These are phyloP conservation scores for Orbilia ellipsospora DNA, from an alignment of 2,329 filamentous ascomycete genomes.

Conservation along the genomic window DNA sequence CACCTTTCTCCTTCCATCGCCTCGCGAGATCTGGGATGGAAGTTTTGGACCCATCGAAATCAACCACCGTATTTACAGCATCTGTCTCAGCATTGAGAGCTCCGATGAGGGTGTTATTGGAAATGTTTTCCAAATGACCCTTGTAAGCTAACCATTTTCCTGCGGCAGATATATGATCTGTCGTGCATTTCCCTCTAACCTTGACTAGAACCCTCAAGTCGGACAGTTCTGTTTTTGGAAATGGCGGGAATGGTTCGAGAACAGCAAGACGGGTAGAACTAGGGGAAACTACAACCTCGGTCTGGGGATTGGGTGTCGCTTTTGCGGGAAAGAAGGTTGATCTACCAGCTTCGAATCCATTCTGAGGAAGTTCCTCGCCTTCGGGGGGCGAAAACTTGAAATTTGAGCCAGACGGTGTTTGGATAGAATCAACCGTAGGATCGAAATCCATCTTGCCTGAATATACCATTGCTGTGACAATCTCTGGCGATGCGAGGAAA, in stretches of 20 bases:
- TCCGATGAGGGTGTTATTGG: conserved; percentile 95
- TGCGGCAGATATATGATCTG: conserved; percentile 96
- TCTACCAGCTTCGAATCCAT: conserved; percentile 84
- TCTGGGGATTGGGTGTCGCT: conserved; percentile 75
- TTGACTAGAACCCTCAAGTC: conserved; percentile 91
- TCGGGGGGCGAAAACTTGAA: conserved; percentile 86
- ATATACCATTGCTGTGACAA: conserved; percentile 96
- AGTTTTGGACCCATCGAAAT: conserved; percentile 77
- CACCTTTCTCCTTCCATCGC: conserved; percentile 79
- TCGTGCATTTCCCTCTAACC: conserved; percentile 97
- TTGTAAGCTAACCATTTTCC: conserved; percentile 99
- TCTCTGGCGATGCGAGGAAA: conserved; percentile 94
- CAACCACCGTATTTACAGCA: conserved; percentile 92
- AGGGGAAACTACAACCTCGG: conserved; percentile 81
- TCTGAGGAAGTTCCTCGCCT: conserved; percentile 71
- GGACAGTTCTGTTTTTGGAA: conserved; percentile 79
- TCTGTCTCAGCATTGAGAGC: conserved; percentile 91
- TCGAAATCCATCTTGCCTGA: conserved; percentile 95
- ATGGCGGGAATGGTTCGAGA: conserved; percentile 87
- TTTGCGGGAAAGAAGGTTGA: conserved; percentile 77
- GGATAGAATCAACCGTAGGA: conserved; percentile 86
- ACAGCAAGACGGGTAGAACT: conserved; percentile 90
- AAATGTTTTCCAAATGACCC: conserved; percentile 97
- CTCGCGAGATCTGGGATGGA: conserved; percentile 89
- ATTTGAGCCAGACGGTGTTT: conserved; percentile 78